Evolutionary conservation across 805 yeast species (phyloP).

Genomic region (Suhomyces vadensis): DNA sequence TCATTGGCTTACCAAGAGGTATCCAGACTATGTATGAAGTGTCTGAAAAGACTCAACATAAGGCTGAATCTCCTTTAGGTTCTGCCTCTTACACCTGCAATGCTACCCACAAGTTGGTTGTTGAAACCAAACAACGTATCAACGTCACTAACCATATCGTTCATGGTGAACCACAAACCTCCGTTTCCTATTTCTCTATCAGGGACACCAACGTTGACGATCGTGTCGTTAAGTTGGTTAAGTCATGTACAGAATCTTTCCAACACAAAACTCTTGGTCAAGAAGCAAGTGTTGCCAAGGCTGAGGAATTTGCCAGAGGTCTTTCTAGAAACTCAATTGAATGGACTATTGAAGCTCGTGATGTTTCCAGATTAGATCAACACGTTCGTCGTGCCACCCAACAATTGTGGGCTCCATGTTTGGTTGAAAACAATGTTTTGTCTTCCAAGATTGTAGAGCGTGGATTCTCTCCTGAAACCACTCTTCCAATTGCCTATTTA

Average conservation of each 20-base stretch:
- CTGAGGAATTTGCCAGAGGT: conserved; percentile 21
- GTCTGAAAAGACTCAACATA: conserved; percentile 25
- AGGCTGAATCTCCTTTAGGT: conserved; percentile 15
- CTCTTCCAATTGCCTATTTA: conserved; percentile 37
- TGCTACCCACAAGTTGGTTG: conserved; percentile 40
- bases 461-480: conserved; percentile 17
- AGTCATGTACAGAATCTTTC: conserved; percentile 20
- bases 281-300: conserved; percentile 18
- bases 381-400: conserved; percentile 30
- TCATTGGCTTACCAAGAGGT: conserved; percentile 45
- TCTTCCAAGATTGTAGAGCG: conserved; percentile 22
- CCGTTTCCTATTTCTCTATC: conserved; percentile 24
- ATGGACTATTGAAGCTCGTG: conserved; percentile 44
- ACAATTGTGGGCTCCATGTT: conserved; percentile 38
- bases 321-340: conserved; percentile 21
- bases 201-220: conserved; percentile 9
- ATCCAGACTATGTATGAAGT: conserved; percentile 43
- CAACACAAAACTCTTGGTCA: conserved; percentile 20
- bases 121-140: conserved; percentile 33
- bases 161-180: conserved; percentile 16
- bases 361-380: conserved; percentile 27
- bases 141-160: conserved; percentile 6
- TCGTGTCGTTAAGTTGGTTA: conserved; percentile 23
- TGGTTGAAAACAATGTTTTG: conserved; percentile 33
- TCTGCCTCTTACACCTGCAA: conserved; percentile 31